Evolutionary conservation across 2,329 filamentous ascomycete species (phyloP), one percentile per base, ranked within the genome.

Genomic region (Aspergillus quadrilineatus): DNA sequence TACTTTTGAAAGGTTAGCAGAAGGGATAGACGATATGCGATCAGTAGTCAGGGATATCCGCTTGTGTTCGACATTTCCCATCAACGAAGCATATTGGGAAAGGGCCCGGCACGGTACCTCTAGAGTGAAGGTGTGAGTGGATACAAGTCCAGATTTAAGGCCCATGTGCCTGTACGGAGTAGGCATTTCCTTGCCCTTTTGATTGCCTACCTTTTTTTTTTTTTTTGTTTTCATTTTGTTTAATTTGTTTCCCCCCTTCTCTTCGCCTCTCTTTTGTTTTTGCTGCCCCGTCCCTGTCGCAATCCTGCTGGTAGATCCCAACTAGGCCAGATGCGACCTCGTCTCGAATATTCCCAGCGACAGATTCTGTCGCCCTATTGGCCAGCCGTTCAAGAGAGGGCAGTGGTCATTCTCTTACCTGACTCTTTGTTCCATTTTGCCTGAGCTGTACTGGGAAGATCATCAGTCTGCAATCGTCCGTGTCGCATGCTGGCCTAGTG

Each of bases 111-210:
- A 22, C 22, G 22, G 34, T 37, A 12, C 34, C 34, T 37, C 22
- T 5, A 14, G 10, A 9, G 34, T 37, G 34, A 37, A 14, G 34
- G 34, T 37, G 34, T 37, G 34, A 66, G 60, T 61, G 65, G 65
- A 67, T 55, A 60, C 61, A 67, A 66, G 63, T 63, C 64, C 62
- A 67, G 64, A 67, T 69, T 70, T 70, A 70, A 69, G 62, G 22
- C 22, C 53, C 66, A 67, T 67, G 65, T 67, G 68, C 62, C 61
- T 58, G 61, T 62, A 61, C 61, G 60, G 67, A 53, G 61, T 62
- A 61, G 62, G 60, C 67, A 53, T 49, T 50, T 53, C 49, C 34
- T 64, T 60, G 57, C 58, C 39, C 14, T 55, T 42, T 12, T 67
- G 64, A 66, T 67, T 65, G 62, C 59, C 55, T 60, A 56, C 46